phyloP scores from a whole-genome alignment of 2,329 filamentous ascomycete genomes.

The Ophiocordyceps camponoti-floridani region DNA sequence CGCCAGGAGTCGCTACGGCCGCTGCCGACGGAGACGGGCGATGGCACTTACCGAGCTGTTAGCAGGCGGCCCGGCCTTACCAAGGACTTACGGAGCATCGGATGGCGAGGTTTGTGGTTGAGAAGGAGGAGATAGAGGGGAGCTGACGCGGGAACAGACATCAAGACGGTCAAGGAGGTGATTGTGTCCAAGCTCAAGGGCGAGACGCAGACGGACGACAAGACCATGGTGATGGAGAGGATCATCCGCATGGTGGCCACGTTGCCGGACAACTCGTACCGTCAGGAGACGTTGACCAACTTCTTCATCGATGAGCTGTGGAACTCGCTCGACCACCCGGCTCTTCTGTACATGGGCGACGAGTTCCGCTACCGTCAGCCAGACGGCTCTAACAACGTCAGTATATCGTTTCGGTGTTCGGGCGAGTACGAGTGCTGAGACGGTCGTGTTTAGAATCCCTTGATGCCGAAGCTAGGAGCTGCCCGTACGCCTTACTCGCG shows the following conservation, averaged over 20 bases:
- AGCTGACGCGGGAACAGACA: constrained; percentile 22
- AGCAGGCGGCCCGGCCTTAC: constrained; percentile 31
- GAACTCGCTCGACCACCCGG: constrained; percentile 55
- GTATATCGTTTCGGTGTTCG: constrained; percentile 2
- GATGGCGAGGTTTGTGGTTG: constrained; percentile 21
- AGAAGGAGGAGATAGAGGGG: background rate
- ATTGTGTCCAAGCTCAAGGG: constrained; percentile 46
- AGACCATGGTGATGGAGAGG: constrained; percentile 60
- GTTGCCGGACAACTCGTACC: constrained; percentile 42
- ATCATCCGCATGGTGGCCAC: constrained; percentile 52
- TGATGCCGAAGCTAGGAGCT: constrained; percentile 45
- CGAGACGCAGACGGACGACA: constrained; percentile 48
- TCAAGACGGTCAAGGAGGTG: constrained; percentile 43
- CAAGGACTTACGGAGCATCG: constrained; percentile 38
- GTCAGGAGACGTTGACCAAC: constrained; percentile 45
- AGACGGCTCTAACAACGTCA: constrained; percentile 51
- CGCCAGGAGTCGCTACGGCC: constrained; percentile 36
- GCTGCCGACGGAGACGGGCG: constrained; percentile 42
- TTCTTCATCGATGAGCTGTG: constrained; percentile 51
- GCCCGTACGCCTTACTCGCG: constrained; percentile 51
- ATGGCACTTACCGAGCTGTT: constrained; percentile 36
- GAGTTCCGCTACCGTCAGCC: constrained; percentile 48
- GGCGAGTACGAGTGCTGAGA: no score
- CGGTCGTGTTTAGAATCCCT: constrained; percentile 33
- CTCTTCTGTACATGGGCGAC: constrained; percentile 44